Evolutionary conservation across 345 rosid species (phyloP).

Genomic region (Bruguiera gymnorhiza): DNA sequence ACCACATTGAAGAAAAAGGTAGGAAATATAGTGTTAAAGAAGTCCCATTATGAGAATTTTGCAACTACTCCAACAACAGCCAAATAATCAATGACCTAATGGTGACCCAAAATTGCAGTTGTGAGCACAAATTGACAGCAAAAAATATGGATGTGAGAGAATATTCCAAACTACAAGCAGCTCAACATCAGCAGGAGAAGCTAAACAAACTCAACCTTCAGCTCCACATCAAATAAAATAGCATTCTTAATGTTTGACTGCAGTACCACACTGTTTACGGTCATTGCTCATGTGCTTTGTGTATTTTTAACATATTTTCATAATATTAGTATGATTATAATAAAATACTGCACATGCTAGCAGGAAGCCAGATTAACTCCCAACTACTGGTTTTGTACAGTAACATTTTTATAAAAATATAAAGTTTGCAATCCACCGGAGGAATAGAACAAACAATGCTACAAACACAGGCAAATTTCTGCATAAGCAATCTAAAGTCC

Average conservation of each 20-base stretch:
- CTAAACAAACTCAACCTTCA: constrained; percentile 38
- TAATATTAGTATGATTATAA: neutral
- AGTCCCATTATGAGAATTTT: neutral
- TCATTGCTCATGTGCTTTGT: too few species aligned
- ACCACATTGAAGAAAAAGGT: neutral
- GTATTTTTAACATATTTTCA: neutral
- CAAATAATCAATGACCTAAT: neutral
- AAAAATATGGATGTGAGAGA: constrained; percentile 21
- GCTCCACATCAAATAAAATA: neutral
- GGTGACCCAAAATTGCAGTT: neutral
- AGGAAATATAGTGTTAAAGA: neutral
- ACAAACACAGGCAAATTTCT: neutral
- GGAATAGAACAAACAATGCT: neutral
- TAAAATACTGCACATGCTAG: neutral
- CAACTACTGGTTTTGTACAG: neutral
- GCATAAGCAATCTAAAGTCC: too few species aligned
- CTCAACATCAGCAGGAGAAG: constrained; percentile 26
- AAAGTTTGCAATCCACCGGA: neutral
- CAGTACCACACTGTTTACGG: too few species aligned
- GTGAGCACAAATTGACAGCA: neutral
- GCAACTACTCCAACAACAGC: too few species aligned
- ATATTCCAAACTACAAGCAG: constrained; percentile 45
- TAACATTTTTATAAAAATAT: neutral
- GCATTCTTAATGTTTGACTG: neutral
- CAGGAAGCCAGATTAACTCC: constrained; percentile 7